Conservation (phyloP, 139 green algal genomes). For the Chlorella ohadii region DNA sequence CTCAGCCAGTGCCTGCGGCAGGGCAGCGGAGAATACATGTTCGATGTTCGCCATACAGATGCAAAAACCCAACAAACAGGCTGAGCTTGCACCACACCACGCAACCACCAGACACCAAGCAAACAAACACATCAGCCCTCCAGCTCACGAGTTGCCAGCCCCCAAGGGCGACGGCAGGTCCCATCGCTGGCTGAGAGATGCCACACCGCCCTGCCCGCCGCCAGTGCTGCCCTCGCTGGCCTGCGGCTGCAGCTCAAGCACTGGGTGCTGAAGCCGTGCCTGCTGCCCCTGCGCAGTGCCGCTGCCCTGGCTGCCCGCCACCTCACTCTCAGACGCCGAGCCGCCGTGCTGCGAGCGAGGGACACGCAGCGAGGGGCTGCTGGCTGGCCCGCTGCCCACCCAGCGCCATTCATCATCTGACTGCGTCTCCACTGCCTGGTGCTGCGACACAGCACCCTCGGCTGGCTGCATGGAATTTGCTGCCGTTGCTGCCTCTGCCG, state of each 20-base stretch:
- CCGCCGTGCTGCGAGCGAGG: background rate
- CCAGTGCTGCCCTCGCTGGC: slow-evolving; percentile 1
- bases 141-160: slow-evolving; percentile 3
- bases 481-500: background rate
- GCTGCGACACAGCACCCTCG: background rate
- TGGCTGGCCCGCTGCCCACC: background rate
- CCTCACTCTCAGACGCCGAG: too few species aligned
- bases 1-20: slow-evolving; percentile 22
- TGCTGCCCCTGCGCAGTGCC: background rate
- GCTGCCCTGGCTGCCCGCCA: too few species aligned
- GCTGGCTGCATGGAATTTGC: background rate
- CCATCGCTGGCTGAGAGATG: slow-evolving; percentile 22
- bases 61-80: too few species aligned
- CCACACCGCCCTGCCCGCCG: background rate
- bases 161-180: slow-evolving; percentile 17
- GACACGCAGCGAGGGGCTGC: background rate
- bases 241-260: background rate
- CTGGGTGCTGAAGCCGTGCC: background rate
- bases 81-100: background rate
- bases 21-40: too few species aligned
- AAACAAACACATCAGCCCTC: background rate
- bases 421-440: too few species aligned
- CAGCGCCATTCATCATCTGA: too few species aligned
- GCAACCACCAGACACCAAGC: background rate
- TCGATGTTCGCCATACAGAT: too few species aligned